Evolutionary conservation across 805 yeast species (phyloP), one percentile per base, ranked within the genome.

Genomic region (Henningerozyma blattae): DNA sequence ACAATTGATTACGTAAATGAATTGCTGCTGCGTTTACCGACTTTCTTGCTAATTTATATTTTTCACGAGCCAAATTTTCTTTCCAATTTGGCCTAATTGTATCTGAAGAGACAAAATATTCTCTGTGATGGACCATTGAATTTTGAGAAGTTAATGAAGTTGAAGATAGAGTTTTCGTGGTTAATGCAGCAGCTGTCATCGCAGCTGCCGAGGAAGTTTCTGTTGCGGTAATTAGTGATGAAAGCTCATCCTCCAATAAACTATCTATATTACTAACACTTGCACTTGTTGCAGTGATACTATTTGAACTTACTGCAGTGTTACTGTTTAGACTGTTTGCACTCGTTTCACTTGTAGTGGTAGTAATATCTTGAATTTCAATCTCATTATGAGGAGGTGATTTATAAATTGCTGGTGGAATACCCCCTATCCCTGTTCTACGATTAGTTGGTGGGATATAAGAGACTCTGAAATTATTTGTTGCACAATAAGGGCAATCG

Each of bases 11-110:
- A 10, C 93, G 75, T 2, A 94, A 87, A 57, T 89, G 97, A 27
- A 89, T 72, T 0, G 95, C 95, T 20, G 84, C 82, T 0, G 97
- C 97, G 10, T 94, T 84, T 0, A 96, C 96, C 0, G 95, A 77
- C 48, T 84, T 70, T 37, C 94, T 70, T 0, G 94, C 95, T 22
- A 85, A 60, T 43, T 76, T 77, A 37, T 77, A 69, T 33, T 86
- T 70, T 4, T 95, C 94, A 33, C 72, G 65, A 7, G 68, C 64
- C 31, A 89, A 67, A 42, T 75, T 80, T 15, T 65, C 58, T 47
- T 83, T 85, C 98, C 98, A 89, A 50, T 84, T 95, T 1, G 98
- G 97, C 33, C 96, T 67, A 27, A 89, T 82, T 41, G 56, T 61
- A 58, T 89, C 98, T 9, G 85, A 73, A 0, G 89, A 75, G 18